phyloP scores from a whole-genome alignment of 768 basidiomycete genomes.

The Tremella fuciformis region DNA sequence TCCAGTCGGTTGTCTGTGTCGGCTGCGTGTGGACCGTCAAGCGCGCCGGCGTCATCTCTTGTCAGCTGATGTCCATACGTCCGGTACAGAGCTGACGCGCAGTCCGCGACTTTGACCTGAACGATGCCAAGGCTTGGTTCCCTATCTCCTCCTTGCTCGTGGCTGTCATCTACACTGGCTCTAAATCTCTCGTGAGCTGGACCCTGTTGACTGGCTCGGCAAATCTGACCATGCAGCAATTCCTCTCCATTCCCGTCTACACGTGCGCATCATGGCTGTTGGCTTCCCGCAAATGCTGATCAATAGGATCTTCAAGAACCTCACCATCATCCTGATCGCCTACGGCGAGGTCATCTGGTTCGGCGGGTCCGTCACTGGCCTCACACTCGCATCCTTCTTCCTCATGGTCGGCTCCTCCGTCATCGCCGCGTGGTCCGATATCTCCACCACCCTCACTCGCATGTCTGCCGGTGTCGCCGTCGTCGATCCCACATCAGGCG shows the following conservation, averaged over 20 bases:
- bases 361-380: constrained; percentile 76
- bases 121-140: constrained; percentile 89
- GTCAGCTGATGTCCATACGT: constrained; percentile 13
- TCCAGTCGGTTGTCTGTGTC: constrained; percentile 86
- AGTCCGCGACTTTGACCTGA: constrained; percentile 72
- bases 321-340: constrained; percentile 96
- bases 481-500: constrained; percentile 46
- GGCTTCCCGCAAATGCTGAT: constrained; percentile 5
- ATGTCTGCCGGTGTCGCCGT: constrained; percentile 39
- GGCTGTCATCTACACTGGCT: constrained; percentile 93
- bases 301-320: constrained; percentile 82
- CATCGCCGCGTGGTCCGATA: constrained; percentile 95
- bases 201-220: too few relatives aligned
- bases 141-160: constrained; percentile 91
- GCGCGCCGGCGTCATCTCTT: constrained; percentile 58
- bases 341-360: constrained; percentile 98
- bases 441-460: constrained; percentile 56
- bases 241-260: constrained; percentile 91
- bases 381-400: constrained; percentile 83
- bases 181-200: constrained; percentile 81
- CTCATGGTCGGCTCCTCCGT: constrained; percentile 95
- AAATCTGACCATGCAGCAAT: constrained; percentile 65
- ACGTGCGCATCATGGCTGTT: constrained; percentile 55
- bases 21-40: constrained; percentile 72
- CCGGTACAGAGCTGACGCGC: not conserved